These are phyloP conservation scores for Aaosphaeria arxii DNA, from an alignment of 2,329 filamentous ascomycete species.

Conservation along the genomic window DNA sequence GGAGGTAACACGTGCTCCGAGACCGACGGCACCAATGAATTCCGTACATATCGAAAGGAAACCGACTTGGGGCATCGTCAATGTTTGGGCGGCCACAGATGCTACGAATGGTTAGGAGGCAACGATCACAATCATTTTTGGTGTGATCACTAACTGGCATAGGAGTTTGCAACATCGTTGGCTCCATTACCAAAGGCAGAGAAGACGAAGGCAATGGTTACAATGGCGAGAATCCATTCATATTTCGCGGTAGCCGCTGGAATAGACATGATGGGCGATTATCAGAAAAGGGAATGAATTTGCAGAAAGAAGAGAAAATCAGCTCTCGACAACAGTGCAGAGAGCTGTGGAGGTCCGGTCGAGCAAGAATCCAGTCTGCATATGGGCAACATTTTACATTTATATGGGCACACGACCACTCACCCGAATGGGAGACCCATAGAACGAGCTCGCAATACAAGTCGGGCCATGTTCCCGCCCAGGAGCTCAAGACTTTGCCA, in stretches of 20 bases:
- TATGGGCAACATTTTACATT: background rate
- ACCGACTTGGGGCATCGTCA: constrained; percentile 53
- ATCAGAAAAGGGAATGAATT: too few relatives aligned
- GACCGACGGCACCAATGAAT: constrained; percentile 52
- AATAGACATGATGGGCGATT: background rate
- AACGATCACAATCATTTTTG: background rate
- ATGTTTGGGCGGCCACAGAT: constrained; percentile 48
- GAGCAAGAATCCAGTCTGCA: background rate
- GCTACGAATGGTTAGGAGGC: constrained; percentile 2
- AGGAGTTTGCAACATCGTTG: constrained; percentile 56
- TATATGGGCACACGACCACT: constrained; percentile 1
- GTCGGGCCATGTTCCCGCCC: background rate
- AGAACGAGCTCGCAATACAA: background rate
- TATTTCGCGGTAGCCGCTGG: constrained; percentile 27
- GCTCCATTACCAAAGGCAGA: constrained; percentile 40
- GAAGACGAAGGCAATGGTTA: constrained; percentile 36
- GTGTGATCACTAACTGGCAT: constrained; percentile 44
- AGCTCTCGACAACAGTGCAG: background rate
- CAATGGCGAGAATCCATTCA: constrained; percentile 42
- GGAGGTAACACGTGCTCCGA: constrained; percentile 55
- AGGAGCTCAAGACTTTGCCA: background rate
- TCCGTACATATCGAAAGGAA: constrained; percentile 50
- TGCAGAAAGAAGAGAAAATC: background rate
- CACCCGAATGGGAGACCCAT: background rate
- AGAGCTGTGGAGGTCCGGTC: background rate